These are phyloP conservation scores for Blastobotrys persicus DNA, from an alignment of 1,139 yeast species.

Conservation along the genomic window DNA sequence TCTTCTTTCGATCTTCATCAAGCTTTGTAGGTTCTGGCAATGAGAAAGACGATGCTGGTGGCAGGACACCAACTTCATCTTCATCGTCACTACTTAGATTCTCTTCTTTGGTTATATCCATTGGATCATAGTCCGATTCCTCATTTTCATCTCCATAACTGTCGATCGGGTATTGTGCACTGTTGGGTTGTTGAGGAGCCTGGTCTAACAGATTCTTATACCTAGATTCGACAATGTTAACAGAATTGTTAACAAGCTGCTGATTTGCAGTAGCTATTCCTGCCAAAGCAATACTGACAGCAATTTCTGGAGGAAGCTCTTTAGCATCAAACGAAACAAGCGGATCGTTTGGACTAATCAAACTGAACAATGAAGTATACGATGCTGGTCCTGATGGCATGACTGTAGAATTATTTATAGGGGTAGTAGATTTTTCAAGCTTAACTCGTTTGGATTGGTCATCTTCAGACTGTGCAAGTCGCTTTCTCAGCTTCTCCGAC, in stretches of 20 bases:
- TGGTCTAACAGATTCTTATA: slow-evolving; percentile 45
- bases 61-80: slow-evolving; percentile 20
- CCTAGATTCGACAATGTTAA: slow-evolving; percentile 65
- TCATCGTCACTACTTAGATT: slow-evolving; percentile 21
- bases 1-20: slow-evolving; percentile 26
- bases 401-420: slow-evolving; percentile 27
- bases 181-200: slow-evolving; percentile 21
- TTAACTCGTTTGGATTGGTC: slow-evolving; percentile 25
- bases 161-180: slow-evolving; percentile 27
- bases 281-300: slow-evolving; percentile 62
- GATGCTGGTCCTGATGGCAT: slow-evolving; percentile 36
- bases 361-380: slow-evolving; percentile 47
- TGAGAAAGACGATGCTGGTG: slow-evolving; percentile 44
- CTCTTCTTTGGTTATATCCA: slow-evolving; percentile 21
- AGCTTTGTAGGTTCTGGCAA: slow-evolving; percentile 53
- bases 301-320: slow-evolving; percentile 60
- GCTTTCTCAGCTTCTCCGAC: slow-evolving; percentile 28
- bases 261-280: slow-evolving; percentile 58
- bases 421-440: slow-evolving; percentile 25
- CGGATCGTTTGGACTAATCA: slow-evolving; percentile 61
- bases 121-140: slow-evolving; percentile 19
- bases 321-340: slow-evolving; percentile 67
- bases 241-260: slow-evolving; percentile 58
- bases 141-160: slow-evolving; percentile 23
- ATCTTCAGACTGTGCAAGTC: slow-evolving; percentile 25